phyloP scores from a whole-genome alignment of 1,139 yeast genomes.

The Saccharomyces hybrid region DNA sequence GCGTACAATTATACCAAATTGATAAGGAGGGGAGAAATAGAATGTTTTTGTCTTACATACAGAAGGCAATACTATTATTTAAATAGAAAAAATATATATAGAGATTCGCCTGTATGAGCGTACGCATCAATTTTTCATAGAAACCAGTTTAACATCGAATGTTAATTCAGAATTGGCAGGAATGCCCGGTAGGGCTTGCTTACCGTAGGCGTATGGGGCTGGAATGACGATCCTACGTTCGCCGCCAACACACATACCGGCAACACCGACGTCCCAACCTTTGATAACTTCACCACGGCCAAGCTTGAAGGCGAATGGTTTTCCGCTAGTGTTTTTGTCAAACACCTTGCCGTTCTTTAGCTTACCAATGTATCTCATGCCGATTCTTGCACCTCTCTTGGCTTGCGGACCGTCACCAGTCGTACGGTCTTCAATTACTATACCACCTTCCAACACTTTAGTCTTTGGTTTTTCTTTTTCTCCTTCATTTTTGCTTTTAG shows the following conservation, averaged over 20 bases:
- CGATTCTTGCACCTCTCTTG: conserved; percentile 84
- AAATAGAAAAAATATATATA: not conserved
- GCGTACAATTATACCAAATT: not conserved
- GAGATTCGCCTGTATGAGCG: not conserved
- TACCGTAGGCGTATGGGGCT: conserved; percentile 93
- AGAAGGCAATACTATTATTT: not conserved
- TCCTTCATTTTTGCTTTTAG: conserved; percentile 33
- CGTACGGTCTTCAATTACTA: conserved; percentile 85
- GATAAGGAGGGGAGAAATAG: not conserved
- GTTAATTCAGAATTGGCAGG: conserved; percentile 96
- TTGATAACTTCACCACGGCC: conserved; percentile 98
- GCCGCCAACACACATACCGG: conserved; percentile 98
- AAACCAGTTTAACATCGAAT: conserved; percentile 89
- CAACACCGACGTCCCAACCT: conserved; percentile 97
- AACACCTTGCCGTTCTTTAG: conserved; percentile 92
- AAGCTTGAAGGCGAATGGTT: conserved; percentile 82
- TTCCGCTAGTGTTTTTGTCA: conserved; percentile 94
- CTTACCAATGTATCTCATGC: conserved; percentile 97
- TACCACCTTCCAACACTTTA: conserved; percentile 87
- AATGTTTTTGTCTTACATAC: not conserved
- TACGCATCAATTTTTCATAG: conserved; percentile 45
- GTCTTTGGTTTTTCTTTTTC: conserved; percentile 37
- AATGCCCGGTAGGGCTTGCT: conserved; percentile 88
- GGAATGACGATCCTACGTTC: conserved; percentile 97
- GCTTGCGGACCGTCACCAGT: conserved; percentile 83